These are phyloP conservation scores for Psilocybe mexicana DNA, from an alignment of 1,284 basidiomycete genomes.

Conservation along the genomic window DNA sequence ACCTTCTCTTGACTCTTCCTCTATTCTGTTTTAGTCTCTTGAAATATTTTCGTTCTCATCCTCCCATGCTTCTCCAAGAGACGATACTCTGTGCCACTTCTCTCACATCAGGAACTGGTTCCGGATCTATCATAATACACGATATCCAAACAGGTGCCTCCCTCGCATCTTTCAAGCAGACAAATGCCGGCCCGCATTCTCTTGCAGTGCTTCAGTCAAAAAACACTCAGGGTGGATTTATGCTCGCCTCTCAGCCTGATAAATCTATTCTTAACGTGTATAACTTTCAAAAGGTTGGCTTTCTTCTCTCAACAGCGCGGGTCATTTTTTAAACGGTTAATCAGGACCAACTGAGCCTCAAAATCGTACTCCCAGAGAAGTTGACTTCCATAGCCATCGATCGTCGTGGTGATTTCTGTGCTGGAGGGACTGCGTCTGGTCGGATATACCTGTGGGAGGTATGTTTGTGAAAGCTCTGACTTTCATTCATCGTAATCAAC, in stretches of 20 bases:
- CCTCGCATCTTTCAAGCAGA: slow-evolving; percentile 78
- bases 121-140: slow-evolving; percentile 65
- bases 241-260: slow-evolving; percentile 76
- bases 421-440: slow-evolving; percentile 86
- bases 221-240: slow-evolving; percentile 71
- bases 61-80: slow-evolving; percentile 65
- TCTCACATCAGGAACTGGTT: slow-evolving; percentile 46
- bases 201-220: slow-evolving; percentile 62
- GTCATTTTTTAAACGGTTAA: slow-evolving; percentile 3
- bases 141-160: slow-evolving; percentile 70
- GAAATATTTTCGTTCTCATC: slow-evolving; percentile 7
- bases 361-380: slow-evolving; percentile 89
- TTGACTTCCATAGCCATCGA: slow-evolving; percentile 80
- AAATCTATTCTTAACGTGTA: slow-evolving; percentile 82
- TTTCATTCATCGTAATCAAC: slow-evolving; percentile 10
- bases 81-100: slow-evolving; percentile 62
- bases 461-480: slow-evolving; percentile 24
- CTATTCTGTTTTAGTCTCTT: slow-evolving; percentile 10
- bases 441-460: slow-evolving; percentile 96
- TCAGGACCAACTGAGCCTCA: slow-evolving; percentile 85
- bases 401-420: slow-evolving; percentile 73
- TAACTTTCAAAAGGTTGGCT: slow-evolving; percentile 75
- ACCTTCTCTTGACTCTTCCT: background rate
- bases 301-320: background rate
- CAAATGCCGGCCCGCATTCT: slow-evolving; percentile 56